Base-by-base conservation (phyloP, 1,284 basidiomycete genomes). In the Cryptococcus sp. region DNA sequence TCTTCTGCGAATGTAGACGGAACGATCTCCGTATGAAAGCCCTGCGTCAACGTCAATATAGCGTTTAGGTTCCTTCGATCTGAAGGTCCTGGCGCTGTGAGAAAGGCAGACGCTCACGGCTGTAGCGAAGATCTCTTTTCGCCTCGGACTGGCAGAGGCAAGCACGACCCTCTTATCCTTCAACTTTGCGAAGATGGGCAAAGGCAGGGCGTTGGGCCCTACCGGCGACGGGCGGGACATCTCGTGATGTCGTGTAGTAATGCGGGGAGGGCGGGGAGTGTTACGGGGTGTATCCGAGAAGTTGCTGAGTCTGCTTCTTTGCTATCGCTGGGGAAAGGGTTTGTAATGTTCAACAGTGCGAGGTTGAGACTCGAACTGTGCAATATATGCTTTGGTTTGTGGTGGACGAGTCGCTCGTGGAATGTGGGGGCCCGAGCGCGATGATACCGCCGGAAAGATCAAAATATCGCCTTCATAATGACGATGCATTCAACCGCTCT, bases 1-100 rank as follows among this genome's bases (percentile, higher is more conserved):
- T 94, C 82, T 77, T 98, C 95, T 41, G 85, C 84, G 66, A 98
- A 98, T 0, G 84, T 89, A 2, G 93, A 95, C 0, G 93, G 90
- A 0, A 96, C 82, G 58, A 96, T 84, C 74, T 96, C 91, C 1
- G 93, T 92, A 47, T 84, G 81, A 35, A 97, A 74, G 17, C 94
- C 93, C 91, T 94, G 70, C 41, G 38, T 31, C 45, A 52, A 31
- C 51, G 54, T 57, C 44, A 50, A 53, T 40, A 19, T 49, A 50
- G 55, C 42, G 20, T 49, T 50, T 13, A 42, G 13, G 52, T 23
- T 46, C 87, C 80, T 0, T 84, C 81, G 16, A 96, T 80, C 69
- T 91, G 81, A 76, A 31, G 27, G 4, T 10, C 10, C 5, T 10
- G 10, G 10, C 10, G 27, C 4, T 31, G 27, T 5, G 4, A 31